phyloP scores from a whole-genome alignment of 768 basidiomycete genomes.

The Thelephora ganbajun region DNA sequence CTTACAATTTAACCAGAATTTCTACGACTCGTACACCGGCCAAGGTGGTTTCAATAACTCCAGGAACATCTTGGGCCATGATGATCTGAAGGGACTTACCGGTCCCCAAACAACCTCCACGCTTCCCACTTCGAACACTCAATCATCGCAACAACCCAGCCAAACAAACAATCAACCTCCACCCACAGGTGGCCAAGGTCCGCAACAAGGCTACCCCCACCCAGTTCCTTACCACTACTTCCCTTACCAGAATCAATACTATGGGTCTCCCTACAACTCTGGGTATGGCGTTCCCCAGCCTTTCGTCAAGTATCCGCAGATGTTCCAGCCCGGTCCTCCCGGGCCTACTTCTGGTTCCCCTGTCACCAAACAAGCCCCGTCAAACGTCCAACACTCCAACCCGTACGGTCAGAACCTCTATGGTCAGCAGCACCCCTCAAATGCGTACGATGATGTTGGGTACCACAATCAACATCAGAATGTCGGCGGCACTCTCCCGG shows the following conservation, averaged over 20 bases:
- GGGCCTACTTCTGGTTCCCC: slow-evolving; percentile 54
- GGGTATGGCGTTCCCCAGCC: slow-evolving; percentile 46
- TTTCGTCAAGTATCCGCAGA: slow-evolving; percentile 64
- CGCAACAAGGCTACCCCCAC: slow-evolving; percentile 50
- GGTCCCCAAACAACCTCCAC: slow-evolving; percentile 36
- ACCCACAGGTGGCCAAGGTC: slow-evolving; percentile 44
- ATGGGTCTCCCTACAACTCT: slow-evolving; percentile 54
- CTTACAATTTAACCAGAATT: slow-evolving; percentile 30
- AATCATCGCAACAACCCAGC: slow-evolving; percentile 41
- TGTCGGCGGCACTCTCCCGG: slow-evolving; percentile 23
- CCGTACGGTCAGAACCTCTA: slow-evolving; percentile 54
- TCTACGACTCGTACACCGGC: slow-evolving; percentile 66
- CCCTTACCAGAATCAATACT: slow-evolving; percentile 70
- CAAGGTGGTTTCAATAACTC: slow-evolving; percentile 44
- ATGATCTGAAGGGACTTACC: slow-evolving; percentile 62
- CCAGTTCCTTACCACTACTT: slow-evolving; percentile 47
- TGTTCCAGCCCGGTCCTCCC: slow-evolving; percentile 62
- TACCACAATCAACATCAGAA: slow-evolving; percentile 38
- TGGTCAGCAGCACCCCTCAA: slow-evolving; percentile 43
- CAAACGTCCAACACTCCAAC: slow-evolving; percentile 38
- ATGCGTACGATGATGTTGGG: slow-evolving; percentile 34
- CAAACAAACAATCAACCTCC: slow-evolving; percentile 40
- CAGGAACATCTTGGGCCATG: slow-evolving; percentile 53
- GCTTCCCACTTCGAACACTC: slow-evolving; percentile 35
- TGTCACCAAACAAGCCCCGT: slow-evolving; percentile 50